Evolutionary conservation across 208 protist species (phyloP), one percentile per base, ranked within the genome.

Genomic region (Leishmania tarentolae): DNA sequence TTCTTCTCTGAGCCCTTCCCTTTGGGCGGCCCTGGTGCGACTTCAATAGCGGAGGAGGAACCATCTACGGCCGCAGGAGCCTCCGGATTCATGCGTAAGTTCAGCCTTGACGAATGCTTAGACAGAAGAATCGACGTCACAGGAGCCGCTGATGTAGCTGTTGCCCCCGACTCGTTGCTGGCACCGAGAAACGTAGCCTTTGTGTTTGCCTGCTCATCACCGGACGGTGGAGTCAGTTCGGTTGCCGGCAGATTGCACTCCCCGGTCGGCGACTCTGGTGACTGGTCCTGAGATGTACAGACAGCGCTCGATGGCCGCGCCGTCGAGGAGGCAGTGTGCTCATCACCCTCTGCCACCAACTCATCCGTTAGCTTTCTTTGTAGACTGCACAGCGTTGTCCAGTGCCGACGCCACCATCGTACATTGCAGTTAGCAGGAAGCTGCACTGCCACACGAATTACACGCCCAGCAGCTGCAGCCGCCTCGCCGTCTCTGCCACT

Each of bases 401-500:
- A 7, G 65, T 75, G 78, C 15, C 74, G 83, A 7, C 70, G 42
- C 75, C 78, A 77, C 78, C 79, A 87, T 50, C 75, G 79, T 61
- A 57, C 74, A 52, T 72, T 80, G 42, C 52, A 69, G 46, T 80
- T 17, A 19, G 24, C 61, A 0, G 83, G 83, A 31, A 87, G 75
- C 40, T 83, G 83, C 28, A 87, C 76, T 7, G 83, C 79, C 28
- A 87, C 82, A 75, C 69, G 56, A 47, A 85, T 66, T 2, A 44
- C 42, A 8, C 78, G 69, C 61, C 70, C 76, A 7, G 56, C 56
- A 28, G 59, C 46, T 31, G 50, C 72, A 42, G n/a, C 46, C 52
- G 28, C 40, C 69, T 73, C 40, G 46, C 69, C 31, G 11, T 44
- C 69, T 44, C 15, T 57, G 15, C 57, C 70, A 40, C 56, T 21